Evolutionary conservation across 1,284 basidiomycete species (phyloP), one percentile per base, ranked within the genome.

Genomic region (Phylloporus sp.): DNA sequence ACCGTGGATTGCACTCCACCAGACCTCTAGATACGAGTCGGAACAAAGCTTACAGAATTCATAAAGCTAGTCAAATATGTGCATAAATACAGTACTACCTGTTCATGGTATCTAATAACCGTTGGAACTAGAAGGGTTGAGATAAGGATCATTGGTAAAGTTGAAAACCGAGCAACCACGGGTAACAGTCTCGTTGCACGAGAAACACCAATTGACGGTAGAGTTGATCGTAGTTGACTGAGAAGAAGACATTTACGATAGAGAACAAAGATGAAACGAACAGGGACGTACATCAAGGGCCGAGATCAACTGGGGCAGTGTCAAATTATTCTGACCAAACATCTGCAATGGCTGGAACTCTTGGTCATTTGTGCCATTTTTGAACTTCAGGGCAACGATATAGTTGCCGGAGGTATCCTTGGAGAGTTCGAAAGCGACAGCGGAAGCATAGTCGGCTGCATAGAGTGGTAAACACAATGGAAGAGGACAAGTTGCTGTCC

Each of bases 381-480:
- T 83, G 81, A 88, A 88, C 68, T 82, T 83, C 66, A 86, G 45
- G n/a, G 80, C 77, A 68, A 74, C 76, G 47, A 64, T 57, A 29
- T 73, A 72, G 23, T 71, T 72, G 66, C 72, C 76, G 39, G 65
- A 59, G 19, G 63, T 41, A 8, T 73, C 68, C 59, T 75, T 64
- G 45, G 80, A 79, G 2, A 88, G 62, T 72, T 88, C 87, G 52
- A 87, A 74, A 10, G 85, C 80, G 43, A 82, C 73, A 3, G 79
- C 81, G 0, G 84, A 82, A 5, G 86, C 86, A 67, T 87, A 88
- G 72, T 88, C 82, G 49, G 84, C 86, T 79, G 76, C 37, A n/a
- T 29, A 71, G 45, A 25, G 74, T 61, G 17, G 53, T 57, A n/a
- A 71, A 57, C 8, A 52, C 55, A 14, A 37, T 32, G n/a, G 5